These are phyloP conservation scores for Sinapis alba DNA, from an alignment of 441 rosid species.

Conservation along the genomic window DNA sequence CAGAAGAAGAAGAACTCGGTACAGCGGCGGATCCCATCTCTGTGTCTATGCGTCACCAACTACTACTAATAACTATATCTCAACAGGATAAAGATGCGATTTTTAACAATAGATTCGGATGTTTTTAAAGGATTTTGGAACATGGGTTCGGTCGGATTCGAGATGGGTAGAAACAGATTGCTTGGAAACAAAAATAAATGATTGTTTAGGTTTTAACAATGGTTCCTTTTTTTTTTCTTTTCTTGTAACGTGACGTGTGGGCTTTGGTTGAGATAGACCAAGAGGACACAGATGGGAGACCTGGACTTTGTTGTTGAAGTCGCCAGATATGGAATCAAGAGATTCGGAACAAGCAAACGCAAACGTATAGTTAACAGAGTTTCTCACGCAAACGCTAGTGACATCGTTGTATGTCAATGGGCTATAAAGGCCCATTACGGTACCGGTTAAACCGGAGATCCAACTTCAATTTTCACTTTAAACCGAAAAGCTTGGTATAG, in stretches of 20 bases:
- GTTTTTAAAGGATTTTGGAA: neutral
- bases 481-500: neutral
- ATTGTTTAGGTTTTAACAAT: neutral
- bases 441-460: constrained; percentile 8
- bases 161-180: constrained; percentile 29
- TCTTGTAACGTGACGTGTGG: constrained; percentile 38
- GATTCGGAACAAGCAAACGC: too few species aligned
- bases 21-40: constrained; percentile 34
- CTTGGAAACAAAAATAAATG: neutral
- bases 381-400: neutral
- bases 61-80: constrained; percentile 1
- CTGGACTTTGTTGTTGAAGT: constrained; percentile 1
- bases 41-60: constrained; percentile 14
- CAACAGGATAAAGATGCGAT: constrained; percentile 9
- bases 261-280: constrained; percentile 32
- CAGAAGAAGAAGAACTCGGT: constrained; percentile 31
- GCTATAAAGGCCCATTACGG: constrained; percentile 15
- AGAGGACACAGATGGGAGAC: neutral
- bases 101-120: constrained; percentile 32
- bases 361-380: neutral
- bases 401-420: neutral
- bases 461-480: neutral
- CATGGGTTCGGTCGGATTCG: constrained; percentile 27
- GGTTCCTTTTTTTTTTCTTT: neutral
- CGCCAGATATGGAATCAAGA: neutral